Evolutionary conservation across 352 stramenopile species (phyloP).

Genomic region (Phytophthora podocarpi): DNA sequence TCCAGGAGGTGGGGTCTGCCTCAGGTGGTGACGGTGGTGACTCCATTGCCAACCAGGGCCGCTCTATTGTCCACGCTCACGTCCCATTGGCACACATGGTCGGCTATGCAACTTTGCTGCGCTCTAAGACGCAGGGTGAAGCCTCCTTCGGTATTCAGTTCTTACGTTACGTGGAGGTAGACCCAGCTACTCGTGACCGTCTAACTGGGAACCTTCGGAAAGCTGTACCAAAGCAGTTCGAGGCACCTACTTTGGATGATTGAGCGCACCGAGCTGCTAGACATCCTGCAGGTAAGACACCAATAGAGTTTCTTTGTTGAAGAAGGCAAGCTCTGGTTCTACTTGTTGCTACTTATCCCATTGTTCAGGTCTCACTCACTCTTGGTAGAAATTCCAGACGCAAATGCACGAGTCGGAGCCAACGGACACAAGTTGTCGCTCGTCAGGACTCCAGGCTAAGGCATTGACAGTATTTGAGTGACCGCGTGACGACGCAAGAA

Average conservation of each 20-base stretch:
- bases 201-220: slow-evolving; percentile 36
- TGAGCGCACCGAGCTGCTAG: too few species aligned
- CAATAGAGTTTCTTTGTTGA: slow-evolving; percentile 27
- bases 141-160: slow-evolving; percentile 83
- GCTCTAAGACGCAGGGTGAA: slow-evolving; percentile 82
- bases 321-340: neutral
- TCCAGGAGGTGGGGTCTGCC: slow-evolving; percentile 63
- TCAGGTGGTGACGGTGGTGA: slow-evolving; percentile 24
- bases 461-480: slow-evolving; percentile 80
- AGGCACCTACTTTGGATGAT: neutral
- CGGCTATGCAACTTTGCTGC: slow-evolving; percentile 77
- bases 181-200: slow-evolving; percentile 54
- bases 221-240: slow-evolving; percentile 11
- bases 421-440: slow-evolving; percentile 91
- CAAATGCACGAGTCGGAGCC: slow-evolving; percentile 90
- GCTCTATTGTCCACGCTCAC: slow-evolving; percentile 64
- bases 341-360: slow-evolving; percentile 4
- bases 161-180: slow-evolving; percentile 69
- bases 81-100: slow-evolving; percentile 81
- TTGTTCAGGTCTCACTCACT: slow-evolving; percentile 7
- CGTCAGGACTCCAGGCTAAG: slow-evolving; percentile 89
- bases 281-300: neutral
- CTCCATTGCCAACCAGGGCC: slow-evolving; percentile 34
- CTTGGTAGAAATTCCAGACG: slow-evolving; percentile 91
- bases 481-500: slow-evolving; percentile 57